phyloP scores from a whole-genome alignment of 2,329 filamentous ascomycete species.

The Alternaria rosae region DNA sequence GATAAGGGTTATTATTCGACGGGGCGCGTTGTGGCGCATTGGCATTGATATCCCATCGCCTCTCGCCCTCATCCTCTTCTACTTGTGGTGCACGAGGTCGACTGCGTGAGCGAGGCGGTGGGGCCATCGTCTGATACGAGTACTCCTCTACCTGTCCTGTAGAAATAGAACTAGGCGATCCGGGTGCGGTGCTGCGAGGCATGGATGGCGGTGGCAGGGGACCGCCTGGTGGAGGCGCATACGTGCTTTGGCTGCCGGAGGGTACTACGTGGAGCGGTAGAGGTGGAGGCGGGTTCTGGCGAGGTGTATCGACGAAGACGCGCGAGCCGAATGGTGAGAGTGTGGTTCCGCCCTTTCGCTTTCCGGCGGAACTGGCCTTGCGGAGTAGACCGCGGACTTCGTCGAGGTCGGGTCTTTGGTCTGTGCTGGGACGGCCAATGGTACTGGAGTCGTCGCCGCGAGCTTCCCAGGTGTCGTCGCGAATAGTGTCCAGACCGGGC shows the following conservation, averaged over 20 bases:
- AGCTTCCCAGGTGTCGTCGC: constrained; percentile 56
- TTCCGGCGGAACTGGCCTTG: constrained; percentile 55
- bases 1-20: constrained; percentile 26
- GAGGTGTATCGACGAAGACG: constrained; percentile 23
- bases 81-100: constrained; percentile 23
- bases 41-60: constrained; percentile 18
- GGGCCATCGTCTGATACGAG: constrained; percentile 43
- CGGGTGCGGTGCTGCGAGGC: constrained; percentile 33
- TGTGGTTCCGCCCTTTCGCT: constrained; percentile 46
- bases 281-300: constrained; percentile 37
- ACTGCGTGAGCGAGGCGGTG: constrained; percentile 35
- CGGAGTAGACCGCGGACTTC: constrained; percentile 56
- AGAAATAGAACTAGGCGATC: constrained; percentile 42
- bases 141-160: constrained; percentile 45
- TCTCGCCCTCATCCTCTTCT: constrained; percentile 28
- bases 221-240: constrained; percentile 30
- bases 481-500: constrained; percentile 52
- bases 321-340: constrained; percentile 32
- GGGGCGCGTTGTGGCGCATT: not conserved
- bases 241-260: constrained; percentile 26
- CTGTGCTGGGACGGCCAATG: constrained; percentile 51
- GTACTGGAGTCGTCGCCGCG: constrained; percentile 50
- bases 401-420: constrained; percentile 54
- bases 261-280: constrained; percentile 40
- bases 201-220: constrained; percentile 18